A percentile compares a stretch with the other conserved stretches of the same genome.
phyloP scores from a whole-genome alignment of 1,284 basidiomycete species.

The Apiotrichum montevideense region DNA sequence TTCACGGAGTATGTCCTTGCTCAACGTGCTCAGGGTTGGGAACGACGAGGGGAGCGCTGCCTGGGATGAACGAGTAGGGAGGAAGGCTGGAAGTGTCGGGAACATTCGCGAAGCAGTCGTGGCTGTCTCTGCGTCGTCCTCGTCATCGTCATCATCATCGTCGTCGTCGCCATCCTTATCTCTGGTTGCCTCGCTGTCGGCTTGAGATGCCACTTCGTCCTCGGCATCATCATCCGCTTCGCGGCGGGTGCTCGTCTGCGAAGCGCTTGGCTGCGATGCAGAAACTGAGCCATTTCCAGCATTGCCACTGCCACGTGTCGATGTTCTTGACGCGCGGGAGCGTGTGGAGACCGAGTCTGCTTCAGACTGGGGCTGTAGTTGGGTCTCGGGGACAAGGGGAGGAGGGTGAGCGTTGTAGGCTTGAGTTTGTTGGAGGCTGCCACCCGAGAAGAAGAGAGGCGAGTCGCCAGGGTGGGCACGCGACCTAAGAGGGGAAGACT shows the following conservation, averaged over 20 bases:
- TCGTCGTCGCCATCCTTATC: not conserved
- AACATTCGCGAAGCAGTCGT: constrained; percentile 3
- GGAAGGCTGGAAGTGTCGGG: not conserved
- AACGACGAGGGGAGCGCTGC: constrained; percentile 7
- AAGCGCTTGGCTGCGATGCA: not conserved
- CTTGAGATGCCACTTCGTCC: not conserved
- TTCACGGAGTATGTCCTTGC: constrained; percentile 12
- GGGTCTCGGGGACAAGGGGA: constrained; percentile 19
- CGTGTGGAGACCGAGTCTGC: not conserved
- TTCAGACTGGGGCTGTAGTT: constrained; percentile 2
- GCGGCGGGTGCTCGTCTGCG: not conserved
- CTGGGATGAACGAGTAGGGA: not conserved
- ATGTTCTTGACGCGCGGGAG: not conserved
- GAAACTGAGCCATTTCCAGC: not conserved
- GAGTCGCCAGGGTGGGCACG: not conserved
- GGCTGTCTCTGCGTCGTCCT: constrained; percentile 7
- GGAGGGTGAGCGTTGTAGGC: constrained; percentile 20
- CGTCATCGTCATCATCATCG: not conserved
- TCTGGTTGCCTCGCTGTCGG: not conserved
- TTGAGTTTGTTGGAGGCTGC: constrained; percentile 28
- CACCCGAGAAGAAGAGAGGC: constrained; percentile 29
- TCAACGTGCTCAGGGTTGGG: constrained; percentile 11
- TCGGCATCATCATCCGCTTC: not conserved
- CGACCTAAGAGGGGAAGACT: constrained; percentile 13
- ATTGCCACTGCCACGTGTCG: not conserved